phyloP scores from a whole-genome alignment of 371 early-diverging fungal species.

The Syncephalastrum contaminatum region DNA sequence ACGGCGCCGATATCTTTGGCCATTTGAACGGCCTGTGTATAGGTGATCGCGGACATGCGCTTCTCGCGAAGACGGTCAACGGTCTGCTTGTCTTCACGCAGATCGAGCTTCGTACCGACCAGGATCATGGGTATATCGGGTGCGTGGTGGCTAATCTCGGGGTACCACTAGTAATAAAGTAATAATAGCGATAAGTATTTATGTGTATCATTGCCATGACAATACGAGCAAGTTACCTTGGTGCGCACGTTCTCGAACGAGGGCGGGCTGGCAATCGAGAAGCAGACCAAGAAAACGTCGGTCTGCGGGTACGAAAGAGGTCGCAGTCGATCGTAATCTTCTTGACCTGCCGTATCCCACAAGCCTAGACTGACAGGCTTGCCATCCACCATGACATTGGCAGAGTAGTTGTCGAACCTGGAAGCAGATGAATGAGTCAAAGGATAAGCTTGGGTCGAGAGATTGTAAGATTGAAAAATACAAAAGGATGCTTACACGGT shows the following conservation, averaged over 20 bases:
- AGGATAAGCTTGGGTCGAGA: background rate
- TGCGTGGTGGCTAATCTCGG: constrained; percentile 64
- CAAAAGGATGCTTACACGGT: constrained; percentile 59
- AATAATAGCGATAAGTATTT: background rate
- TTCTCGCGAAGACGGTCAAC: constrained; percentile 63
- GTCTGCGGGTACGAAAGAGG: constrained; percentile 88
- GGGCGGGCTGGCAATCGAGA: constrained; percentile 72
- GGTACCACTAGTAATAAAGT: constrained; percentile 51
- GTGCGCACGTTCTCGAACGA: constrained; percentile 84
- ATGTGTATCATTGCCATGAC: background rate
- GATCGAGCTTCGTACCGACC: constrained; percentile 72
- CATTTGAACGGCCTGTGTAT: constrained; percentile 71
- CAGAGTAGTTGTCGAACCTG: constrained; percentile 84
- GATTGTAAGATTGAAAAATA: background rate
- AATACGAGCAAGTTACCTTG: constrained; percentile 50
- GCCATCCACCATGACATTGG: constrained; percentile 83
- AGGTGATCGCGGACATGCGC: constrained; percentile 71
- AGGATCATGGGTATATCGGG: constrained; percentile 66
- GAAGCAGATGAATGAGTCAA: background rate
- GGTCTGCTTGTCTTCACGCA: constrained; percentile 60
- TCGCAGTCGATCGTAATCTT: constrained; percentile 84
- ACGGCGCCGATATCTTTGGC: constrained; percentile 78
- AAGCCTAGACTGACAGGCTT: constrained; percentile 82
- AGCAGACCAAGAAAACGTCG: constrained; percentile 88
- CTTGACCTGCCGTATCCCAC: constrained; percentile 94